Base-by-base conservation (phyloP, 495 filamentous ascomycete species). In the Daldinia loculata region DNA sequence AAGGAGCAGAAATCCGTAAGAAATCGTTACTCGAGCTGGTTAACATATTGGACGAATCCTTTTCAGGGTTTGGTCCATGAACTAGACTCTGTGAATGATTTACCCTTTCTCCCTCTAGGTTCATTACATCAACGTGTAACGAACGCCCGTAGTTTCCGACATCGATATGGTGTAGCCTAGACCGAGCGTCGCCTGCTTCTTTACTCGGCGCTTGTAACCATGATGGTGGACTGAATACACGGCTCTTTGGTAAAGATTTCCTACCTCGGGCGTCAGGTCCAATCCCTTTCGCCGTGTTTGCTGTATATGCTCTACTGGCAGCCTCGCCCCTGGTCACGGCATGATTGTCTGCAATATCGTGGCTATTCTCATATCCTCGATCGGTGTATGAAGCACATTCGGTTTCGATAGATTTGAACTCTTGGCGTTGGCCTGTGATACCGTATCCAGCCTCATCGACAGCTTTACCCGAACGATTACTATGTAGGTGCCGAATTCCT, bases 161-260 rank as follows among this genome's bases (percentile, higher is more conserved):
- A 5, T 69, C 19, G 3, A 76, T 61, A 45, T 58, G 67, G 9
- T 58, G 74, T 12, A 76, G 53, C 38, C 70, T 45, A 41, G 64
- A 70, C 43, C 26, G 65, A 7, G 72, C 67, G 52, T 67, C 74
- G 2, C 74, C 79, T 36, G 76, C 67, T 59, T 67, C 72, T 43
- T 63, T 78, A 4, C 73, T 67, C 1, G 80, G 75, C 19, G 62
- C 36, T 38, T 69, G 79, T 8, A 82, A 27, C 79, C 79, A 81
- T 36, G 66, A 24, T 19, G 81, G 78, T 26, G 80, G 78, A 67
- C 80, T 81, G 11, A 77, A 70, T 0, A 78, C 66, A 27, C 69
- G 69, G 11, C 71, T 43, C 67, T 61, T 78, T n/a, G 70, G 78
- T 34, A 71, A 59, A 32, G 53, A 39, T n/a, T 24, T 48, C 22